Percentiles rank a stretch among this genome's conserved stretches.
These are phyloP conservation scores for Melampsora abietis-canadensis DNA, from an alignment of 1,284 basidiomycete species.

Conservation along the genomic window DNA sequence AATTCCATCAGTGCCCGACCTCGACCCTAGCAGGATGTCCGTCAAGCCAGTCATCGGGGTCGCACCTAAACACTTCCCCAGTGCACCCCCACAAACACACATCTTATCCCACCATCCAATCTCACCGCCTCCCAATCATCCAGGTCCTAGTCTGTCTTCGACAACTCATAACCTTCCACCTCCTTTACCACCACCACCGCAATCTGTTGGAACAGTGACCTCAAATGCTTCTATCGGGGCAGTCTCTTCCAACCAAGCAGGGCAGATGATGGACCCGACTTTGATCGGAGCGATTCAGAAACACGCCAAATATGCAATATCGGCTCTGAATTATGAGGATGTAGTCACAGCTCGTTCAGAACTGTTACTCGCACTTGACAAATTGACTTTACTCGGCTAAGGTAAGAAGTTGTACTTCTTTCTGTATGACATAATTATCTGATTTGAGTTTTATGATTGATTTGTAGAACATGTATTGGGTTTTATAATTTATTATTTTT, in stretches of 20 bases:
- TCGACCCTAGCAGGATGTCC: constrained; percentile 8
- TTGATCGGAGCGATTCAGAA: constrained; percentile 73
- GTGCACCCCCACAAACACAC: constrained; percentile 28
- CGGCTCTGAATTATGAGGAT: constrained; percentile 88
- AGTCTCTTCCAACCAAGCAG: constrained; percentile 40
- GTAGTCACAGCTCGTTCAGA: constrained; percentile 74
- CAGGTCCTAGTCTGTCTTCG: constrained; percentile 15
- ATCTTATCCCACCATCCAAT: constrained; percentile 26
- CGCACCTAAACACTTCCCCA: constrained; percentile 44
- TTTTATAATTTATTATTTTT: no score
- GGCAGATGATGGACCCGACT: constrained; percentile 60
- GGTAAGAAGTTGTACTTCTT: no score
- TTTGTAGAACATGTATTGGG: no score
- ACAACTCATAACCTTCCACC: constrained; percentile 47
- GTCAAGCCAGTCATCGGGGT: constrained; percentile 47
- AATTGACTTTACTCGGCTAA: neutral
- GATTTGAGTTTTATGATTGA: no score
- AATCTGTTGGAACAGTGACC: constrained; percentile 41
- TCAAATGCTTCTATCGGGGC: constrained; percentile 50
- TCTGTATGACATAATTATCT: no score
- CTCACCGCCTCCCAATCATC: constrained; percentile 44
- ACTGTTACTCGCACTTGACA: constrained; percentile 62
- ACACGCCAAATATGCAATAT: constrained; percentile 84
- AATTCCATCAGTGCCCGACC: constrained; percentile 17
- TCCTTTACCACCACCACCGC: constrained; percentile 44